phyloP scores from a whole-genome alignment of 345 rosid genomes.

The Hirschfeldia incana region DNA sequence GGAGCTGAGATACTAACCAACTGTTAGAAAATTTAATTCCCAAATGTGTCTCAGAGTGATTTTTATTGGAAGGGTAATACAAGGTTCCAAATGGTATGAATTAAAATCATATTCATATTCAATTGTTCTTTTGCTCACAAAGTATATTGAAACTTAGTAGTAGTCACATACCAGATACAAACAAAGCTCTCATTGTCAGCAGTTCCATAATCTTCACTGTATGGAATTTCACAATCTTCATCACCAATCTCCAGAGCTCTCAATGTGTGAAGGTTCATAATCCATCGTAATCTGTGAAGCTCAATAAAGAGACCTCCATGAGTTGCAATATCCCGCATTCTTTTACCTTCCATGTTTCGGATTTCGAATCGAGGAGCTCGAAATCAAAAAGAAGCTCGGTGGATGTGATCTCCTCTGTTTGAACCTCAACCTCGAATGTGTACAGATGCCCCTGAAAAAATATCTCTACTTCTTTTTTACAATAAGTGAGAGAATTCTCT shows the following conservation, averaged over 20 bases:
- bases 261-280: too few species aligned
- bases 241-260: too few species aligned
- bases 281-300: not conserved
- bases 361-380: too few species aligned
- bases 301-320: not conserved
- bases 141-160: not conserved
- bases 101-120: not conserved
- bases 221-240: too few species aligned
- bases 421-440: too few species aligned
- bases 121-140: not conserved
- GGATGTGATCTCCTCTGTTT: too few species aligned
- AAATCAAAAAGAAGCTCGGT: too few species aligned
- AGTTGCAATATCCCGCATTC: too few species aligned
- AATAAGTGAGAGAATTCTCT: not conserved
- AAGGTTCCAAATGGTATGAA: conserved; percentile 47
- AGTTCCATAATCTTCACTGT: not conserved
- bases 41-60: not conserved
- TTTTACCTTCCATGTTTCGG: too few species aligned
- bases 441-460: not conserved
- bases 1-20: conserved; percentile 84
- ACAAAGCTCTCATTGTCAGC: not conserved
- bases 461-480: not conserved
- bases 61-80: conserved; percentile 31
- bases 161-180: not conserved
- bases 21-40: conserved; percentile 34